These are phyloP conservation scores for Apostasia ramifera DNA, from an alignment of 106 monocot species.

Conservation along the genomic window DNA sequence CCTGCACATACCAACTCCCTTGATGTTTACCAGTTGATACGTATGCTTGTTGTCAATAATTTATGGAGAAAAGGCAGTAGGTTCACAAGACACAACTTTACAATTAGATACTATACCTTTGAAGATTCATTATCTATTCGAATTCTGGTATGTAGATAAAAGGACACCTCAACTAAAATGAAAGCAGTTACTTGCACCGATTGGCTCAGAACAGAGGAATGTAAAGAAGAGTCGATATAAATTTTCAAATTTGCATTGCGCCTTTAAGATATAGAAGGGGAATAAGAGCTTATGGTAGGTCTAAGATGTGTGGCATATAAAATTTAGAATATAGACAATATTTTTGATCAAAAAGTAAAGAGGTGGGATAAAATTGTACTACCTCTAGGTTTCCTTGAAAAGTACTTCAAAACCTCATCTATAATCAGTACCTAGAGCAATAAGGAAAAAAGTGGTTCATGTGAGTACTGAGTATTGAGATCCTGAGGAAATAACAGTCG, in stretches of 20 bases:
- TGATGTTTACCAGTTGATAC: too few species aligned
- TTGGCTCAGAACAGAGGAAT: too few species aligned
- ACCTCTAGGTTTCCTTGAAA: constrained; percentile 86
- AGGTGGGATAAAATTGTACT: constrained; percentile 2
- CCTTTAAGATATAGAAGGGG: too few species aligned
- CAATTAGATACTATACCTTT: neutral
- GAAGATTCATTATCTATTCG: neutral
- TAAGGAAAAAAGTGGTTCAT: neutral
- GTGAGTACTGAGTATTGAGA: neutral
- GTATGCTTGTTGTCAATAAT: neutral
- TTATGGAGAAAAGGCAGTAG: neutral
- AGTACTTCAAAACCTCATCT: constrained; percentile 90
- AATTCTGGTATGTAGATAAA: neutral
- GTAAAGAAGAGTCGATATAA: too few species aligned
- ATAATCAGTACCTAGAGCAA: constrained; percentile 76
- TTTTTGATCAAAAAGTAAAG: neutral
- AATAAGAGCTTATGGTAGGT: too few species aligned
- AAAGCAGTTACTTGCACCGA: too few species aligned
- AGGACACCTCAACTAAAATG: too few species aligned
- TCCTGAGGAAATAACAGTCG: neutral
- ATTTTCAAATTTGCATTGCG: too few species aligned
- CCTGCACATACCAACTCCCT: constrained; percentile 32
- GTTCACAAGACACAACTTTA: neutral
- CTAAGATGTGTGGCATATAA: too few species aligned
- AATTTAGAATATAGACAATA: neutral